Conservation (phyloP, 192 early-diverging fungal species). For the Coemansia sp. region DNA sequence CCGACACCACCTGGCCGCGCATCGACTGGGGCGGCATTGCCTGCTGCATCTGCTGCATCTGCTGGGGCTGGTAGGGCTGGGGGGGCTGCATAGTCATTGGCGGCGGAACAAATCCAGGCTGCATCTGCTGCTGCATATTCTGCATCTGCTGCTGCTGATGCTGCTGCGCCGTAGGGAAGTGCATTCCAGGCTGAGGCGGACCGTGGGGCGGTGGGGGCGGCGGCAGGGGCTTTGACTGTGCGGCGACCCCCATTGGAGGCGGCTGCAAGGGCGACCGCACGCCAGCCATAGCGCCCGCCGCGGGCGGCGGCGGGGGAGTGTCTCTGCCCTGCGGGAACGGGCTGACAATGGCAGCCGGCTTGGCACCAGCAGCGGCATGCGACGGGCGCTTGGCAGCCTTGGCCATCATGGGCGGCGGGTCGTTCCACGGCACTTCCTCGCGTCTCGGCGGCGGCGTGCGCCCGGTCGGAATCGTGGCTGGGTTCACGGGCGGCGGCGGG, state of each 20-base stretch:
- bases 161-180: no score
- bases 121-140: constrained; percentile 29
- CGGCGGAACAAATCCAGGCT: constrained; percentile 7
- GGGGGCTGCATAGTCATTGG: constrained; percentile 11
- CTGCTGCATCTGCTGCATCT: constrained; percentile 10
- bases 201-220: not conserved
- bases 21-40: constrained; percentile 3
- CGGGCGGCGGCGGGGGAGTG: constrained; percentile 28
- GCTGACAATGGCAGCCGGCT: constrained; percentile 28
- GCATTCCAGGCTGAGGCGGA: no score
- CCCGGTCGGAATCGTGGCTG: constrained; percentile 30
- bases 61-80: constrained; percentile 32
- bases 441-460: constrained; percentile 32
- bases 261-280: not conserved
- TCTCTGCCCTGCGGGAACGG: constrained; percentile 38
- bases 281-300: not conserved
- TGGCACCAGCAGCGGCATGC: not conserved
- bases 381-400: constrained; percentile 28
- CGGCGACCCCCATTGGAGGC: constrained; percentile 4
- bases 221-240: constrained; percentile 4
- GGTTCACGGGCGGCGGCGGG: constrained; percentile 40
- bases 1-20: constrained; percentile 25
- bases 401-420: constrained; percentile 22
- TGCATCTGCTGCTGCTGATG: constrained; percentile 14
- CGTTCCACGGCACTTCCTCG: constrained; percentile 34